Percentiles rank a stretch among this genome's conserved stretches.
phyloP scores from a whole-genome alignment of 1,284 basidiomycete species.

The Clitocybe nebularis region DNA sequence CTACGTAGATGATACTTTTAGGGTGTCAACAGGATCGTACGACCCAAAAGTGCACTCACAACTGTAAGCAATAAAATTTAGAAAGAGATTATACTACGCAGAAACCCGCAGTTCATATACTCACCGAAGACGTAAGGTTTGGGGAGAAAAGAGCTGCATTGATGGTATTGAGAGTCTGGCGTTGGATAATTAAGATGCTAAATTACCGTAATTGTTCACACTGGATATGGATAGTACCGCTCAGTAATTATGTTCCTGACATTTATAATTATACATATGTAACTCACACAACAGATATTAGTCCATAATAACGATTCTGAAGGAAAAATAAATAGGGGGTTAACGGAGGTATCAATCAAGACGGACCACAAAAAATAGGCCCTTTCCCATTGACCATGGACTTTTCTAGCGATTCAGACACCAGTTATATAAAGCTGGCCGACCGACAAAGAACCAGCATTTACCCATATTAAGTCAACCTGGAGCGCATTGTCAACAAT shows the following conservation, averaged over 20 bases:
- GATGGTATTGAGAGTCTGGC: conserved; percentile 2
- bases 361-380: conserved; percentile 47
- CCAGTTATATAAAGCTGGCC: no score
- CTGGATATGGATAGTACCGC: conserved; percentile 26
- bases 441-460: conserved; percentile 3
- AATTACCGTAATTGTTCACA: conserved; percentile 49
- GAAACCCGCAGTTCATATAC: conserved; percentile 7
- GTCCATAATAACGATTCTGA: conserved; percentile 54
- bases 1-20: conserved; percentile 22
- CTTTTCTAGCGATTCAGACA: conserved; percentile 33
- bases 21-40: no score
- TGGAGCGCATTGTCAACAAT: conserved; percentile 17
- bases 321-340: conserved; percentile 1
- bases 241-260: no score
- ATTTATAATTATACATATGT: neutral
- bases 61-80: conserved; percentile 4
- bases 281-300: conserved; percentile 46
- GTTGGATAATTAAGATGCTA: conserved; percentile 1
- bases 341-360: conserved; percentile 1
- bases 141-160: conserved; percentile 27
- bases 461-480: conserved; percentile 54
- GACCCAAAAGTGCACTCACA: conserved; percentile 12
- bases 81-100: neutral
- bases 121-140: conserved; percentile 23
- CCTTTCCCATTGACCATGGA: conserved; percentile 48